Conservation (phyloP, 163 green algal genomes). For the Volvox carteri region DNA sequence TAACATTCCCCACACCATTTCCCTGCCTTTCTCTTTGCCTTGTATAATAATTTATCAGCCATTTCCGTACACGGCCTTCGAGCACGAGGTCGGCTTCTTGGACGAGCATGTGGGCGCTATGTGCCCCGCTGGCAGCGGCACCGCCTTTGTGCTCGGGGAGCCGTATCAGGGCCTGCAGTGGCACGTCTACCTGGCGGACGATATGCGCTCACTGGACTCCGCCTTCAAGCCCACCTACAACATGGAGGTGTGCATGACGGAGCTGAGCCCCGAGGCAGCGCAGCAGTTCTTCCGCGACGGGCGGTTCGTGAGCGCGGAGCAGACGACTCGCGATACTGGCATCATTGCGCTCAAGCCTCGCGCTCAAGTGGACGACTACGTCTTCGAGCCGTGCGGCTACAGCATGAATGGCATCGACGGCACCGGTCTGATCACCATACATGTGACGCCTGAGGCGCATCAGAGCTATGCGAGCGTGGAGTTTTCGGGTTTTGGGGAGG, state of each 20-base stretch:
- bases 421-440: constrained; percentile 92
- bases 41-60: constrained; percentile 82
- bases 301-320: constrained; percentile 74
- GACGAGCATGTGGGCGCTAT: constrained; percentile 84
- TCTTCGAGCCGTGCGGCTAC: constrained; percentile 99
- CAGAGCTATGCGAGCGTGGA: constrained; percentile 97
- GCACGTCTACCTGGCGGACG: constrained; percentile 94
- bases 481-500: constrained; percentile 72
- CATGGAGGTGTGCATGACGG: constrained; percentile 98
- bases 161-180: constrained; percentile 90
- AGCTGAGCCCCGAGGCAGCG: constrained; percentile 75
- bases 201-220: constrained; percentile 35
- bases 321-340: constrained; percentile 75
- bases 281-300: constrained; percentile 84
- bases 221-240: constrained; percentile 76
- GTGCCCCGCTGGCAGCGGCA: constrained; percentile 68
- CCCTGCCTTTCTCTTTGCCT: background rate
- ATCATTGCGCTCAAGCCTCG: constrained; percentile 67
- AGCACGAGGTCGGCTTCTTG: constrained; percentile 85
- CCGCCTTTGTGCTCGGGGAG: constrained; percentile 89
- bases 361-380: constrained; percentile 95
- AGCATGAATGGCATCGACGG: constrained; percentile 96
- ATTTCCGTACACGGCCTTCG: constrained; percentile 86
- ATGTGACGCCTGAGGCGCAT: constrained; percentile 96
- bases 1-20: too few relatives aligned